A percentile compares a stretch with the other conserved stretches of the same genome.
Evolutionary conservation across 1,284 basidiomycete species (phyloP).

Genomic region (Irpex sp.): DNA sequence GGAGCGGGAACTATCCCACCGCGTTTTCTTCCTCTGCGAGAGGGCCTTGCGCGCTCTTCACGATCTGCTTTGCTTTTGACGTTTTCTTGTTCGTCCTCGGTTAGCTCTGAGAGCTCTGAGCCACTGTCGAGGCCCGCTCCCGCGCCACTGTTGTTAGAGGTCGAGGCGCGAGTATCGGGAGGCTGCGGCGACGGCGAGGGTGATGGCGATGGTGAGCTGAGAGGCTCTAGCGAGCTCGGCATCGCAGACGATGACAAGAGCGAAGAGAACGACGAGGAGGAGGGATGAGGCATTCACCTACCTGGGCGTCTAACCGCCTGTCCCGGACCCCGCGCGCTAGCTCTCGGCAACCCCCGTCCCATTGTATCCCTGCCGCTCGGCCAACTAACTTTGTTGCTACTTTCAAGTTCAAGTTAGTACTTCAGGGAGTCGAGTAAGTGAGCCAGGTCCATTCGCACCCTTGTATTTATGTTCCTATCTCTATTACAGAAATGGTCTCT

Average conservation of each 20-base stretch:
- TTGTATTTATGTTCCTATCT: not conserved
- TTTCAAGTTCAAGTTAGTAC: not conserved
- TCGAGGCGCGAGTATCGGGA: slow-evolving; percentile 14
- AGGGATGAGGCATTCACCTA: slow-evolving; percentile 6
- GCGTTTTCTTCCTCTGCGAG: slow-evolving; percentile 46
- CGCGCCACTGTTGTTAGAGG: slow-evolving; percentile 23
- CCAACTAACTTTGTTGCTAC: not conserved
- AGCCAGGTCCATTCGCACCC: not conserved
- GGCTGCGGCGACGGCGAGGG: slow-evolving; percentile 31
- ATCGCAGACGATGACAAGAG: slow-evolving; percentile 35
- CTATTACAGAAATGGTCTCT: slow-evolving; percentile 43
- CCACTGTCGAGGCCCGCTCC: slow-evolving; percentile 48
- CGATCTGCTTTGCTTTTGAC: slow-evolving; percentile 22
- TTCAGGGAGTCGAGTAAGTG: not conserved
- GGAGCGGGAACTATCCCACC: slow-evolving; percentile 66
- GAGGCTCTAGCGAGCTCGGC: slow-evolving; percentile 57
- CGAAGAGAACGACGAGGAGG: slow-evolving; percentile 8
- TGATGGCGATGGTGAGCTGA: slow-evolving; percentile 53
- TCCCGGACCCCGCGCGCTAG: not conserved
- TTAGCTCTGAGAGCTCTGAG: slow-evolving; percentile 78
- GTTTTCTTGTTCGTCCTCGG: slow-evolving; percentile 69
- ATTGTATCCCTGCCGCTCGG: not conserved
- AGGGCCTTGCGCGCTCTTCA: slow-evolving; percentile 13
- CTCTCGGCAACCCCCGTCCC: not conserved
- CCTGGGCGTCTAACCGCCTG: not conserved